Evolutionary conservation across 257 asterid genomes (phyloP).

Genomic region (Forsythia suspensa): DNA sequence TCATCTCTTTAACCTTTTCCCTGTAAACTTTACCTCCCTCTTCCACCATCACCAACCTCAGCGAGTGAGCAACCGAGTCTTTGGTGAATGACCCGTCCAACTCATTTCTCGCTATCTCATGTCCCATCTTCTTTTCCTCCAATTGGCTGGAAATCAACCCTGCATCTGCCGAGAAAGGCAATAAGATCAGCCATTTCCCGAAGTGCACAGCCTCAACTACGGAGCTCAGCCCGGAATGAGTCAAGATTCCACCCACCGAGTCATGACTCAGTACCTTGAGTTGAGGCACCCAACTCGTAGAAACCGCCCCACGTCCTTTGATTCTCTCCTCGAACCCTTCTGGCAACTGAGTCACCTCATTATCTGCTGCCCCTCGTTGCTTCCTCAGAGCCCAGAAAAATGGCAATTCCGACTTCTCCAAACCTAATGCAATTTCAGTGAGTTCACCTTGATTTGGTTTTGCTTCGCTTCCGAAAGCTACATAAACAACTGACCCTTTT

Average conservation of each 20-base stretch:
- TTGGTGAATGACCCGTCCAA: constrained; percentile 34
- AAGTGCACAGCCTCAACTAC: constrained; percentile 32
- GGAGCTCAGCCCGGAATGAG: constrained; percentile 39
- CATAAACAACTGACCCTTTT: constrained; percentile 27
- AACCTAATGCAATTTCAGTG: constrained; percentile 31
- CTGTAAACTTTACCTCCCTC: constrained; percentile 16
- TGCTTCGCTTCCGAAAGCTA: constrained; percentile 19
- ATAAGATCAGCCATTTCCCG: constrained; percentile 34
- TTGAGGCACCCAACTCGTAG: constrained; percentile 43
- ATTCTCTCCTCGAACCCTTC: constrained; percentile 32
- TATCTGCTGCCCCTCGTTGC: neutral
- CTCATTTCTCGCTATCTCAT: constrained; percentile 33
- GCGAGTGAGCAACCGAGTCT: constrained; percentile 27
- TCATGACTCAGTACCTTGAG: constrained; percentile 24
- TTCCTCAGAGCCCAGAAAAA: constrained; percentile 37
- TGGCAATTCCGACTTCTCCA: constrained; percentile 28
- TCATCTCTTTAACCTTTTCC: constrained; percentile 18
- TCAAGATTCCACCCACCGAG: constrained; percentile 33
- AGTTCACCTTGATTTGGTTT: constrained; percentile 29
- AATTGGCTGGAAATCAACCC: constrained; percentile 38
- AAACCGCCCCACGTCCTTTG: constrained; percentile 23
- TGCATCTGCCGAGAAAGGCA: constrained; percentile 38
- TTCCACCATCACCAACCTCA: constrained; percentile 34
- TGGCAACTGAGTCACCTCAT: constrained; percentile 15
- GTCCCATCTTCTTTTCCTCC: constrained; percentile 29